Evolutionary conservation across 345 rosid species (phyloP), one percentile per base, ranked within the genome.

Genomic region (Gossypium australe): DNA sequence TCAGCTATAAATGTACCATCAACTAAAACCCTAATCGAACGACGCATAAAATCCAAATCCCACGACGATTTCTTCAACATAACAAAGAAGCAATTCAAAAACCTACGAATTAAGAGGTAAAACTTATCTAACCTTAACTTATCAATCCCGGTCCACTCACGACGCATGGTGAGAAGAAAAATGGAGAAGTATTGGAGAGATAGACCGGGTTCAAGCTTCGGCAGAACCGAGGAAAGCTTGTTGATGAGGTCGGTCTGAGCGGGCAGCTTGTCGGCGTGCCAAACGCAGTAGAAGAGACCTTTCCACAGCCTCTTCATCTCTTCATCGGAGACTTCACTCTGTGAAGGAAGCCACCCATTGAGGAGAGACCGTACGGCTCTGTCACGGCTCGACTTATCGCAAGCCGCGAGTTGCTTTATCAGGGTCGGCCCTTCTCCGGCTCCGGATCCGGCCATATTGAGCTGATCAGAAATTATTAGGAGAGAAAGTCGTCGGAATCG

Each of bases 141-240:
- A 70, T 94, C 99, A 69, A 94, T 93, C 34, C 98, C 95, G 4
- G 87, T 73, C 99, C 99, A 94, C 86, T 94, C 97, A 10, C 97
- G 92, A 48, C 99, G 97, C 92, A 95, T 89, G 47, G 97, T 93
- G 79, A 91, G 85, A 55, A 93, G 71, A 78, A 95, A 95, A 13
- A 83, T 87, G 27, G 90, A 82, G 85, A 93, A 89, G 83, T 89
- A 95, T 11, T 86, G 88, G 7, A 84, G 11, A n/a, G 93, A 47
- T 9, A 94, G 74, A 43, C 86, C 81, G 1, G 83, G 75, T 38
- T 83, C 83, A 56, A 94, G 91, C 4, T 83, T 77, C 2, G 86
- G 85, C 11, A 91, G 78, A 43, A 86, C 73, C 22, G 89, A 78
- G 53, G 92, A 80, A 82, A 93, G 88, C 63, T 85, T 61, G 89